Conservation (phyloP, 352 stramenopile genomes). For the Phytophthora brassicae region DNA sequence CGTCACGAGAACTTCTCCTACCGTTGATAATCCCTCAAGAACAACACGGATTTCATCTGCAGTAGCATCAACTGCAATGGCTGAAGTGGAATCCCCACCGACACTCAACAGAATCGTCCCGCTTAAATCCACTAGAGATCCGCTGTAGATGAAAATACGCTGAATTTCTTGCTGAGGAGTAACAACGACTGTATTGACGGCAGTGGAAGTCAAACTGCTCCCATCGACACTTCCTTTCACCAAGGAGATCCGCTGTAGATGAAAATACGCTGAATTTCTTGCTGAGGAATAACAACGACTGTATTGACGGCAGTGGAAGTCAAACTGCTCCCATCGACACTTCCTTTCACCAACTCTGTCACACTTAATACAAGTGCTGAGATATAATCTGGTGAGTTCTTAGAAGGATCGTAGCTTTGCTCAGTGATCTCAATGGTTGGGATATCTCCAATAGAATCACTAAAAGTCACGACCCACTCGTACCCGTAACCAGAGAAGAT, state of each 20-base stretch:
- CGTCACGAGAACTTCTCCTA: constrained; percentile 54
- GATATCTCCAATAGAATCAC: constrained; percentile 54
- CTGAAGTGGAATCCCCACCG: constrained; percentile 57
- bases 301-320: constrained; percentile 18
- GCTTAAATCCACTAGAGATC: constrained; percentile 59
- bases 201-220: constrained; percentile 16
- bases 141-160: constrained; percentile 67
- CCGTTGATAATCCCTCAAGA: constrained; percentile 67
- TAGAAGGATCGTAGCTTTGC: neutral
- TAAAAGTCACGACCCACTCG: constrained; percentile 73
- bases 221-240: constrained; percentile 45
- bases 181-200: constrained; percentile 32
- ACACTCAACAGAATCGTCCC: constrained; percentile 62
- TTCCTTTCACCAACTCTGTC: constrained; percentile 47
- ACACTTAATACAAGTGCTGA: constrained; percentile 35
- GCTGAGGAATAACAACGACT: constrained; percentile 26
- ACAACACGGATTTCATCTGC: constrained; percentile 45
- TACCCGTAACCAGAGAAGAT: constrained; percentile 59
- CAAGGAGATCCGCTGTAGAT: constrained; percentile 59
- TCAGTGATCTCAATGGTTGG: constrained; percentile 35
- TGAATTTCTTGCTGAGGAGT: constrained; percentile 52
- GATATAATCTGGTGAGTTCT: constrained; percentile 26
- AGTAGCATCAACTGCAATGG: constrained; percentile 46
- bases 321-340: constrained; percentile 29
- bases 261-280: constrained; percentile 76